A percentile compares a stretch with the other conserved stretches of the same genome.
phyloP scores from a whole-genome alignment of 2,329 filamentous ascomycete genomes.

The Penicillium sp. region DNA sequence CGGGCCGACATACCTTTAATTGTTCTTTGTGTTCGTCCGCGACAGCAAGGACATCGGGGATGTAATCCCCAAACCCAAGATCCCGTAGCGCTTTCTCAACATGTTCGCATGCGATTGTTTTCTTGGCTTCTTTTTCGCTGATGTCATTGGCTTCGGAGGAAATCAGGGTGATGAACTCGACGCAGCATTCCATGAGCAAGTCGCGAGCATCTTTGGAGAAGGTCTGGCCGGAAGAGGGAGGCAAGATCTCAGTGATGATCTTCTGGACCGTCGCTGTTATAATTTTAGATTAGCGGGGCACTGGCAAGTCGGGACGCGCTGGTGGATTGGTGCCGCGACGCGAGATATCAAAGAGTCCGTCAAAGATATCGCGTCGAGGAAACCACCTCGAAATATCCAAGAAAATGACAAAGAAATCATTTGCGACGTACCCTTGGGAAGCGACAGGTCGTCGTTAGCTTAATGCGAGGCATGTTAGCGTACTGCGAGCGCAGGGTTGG shows the following conservation, averaged over 20 bases:
- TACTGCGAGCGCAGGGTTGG: conserved; percentile 10
- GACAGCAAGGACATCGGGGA: conserved; percentile 81
- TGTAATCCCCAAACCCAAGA: conserved; percentile 89
- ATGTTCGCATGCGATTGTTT: conserved; percentile 97
- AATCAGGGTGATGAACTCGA: conserved; percentile 97
- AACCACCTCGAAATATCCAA: neutral
- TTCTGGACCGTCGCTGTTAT: conserved; percentile 66
- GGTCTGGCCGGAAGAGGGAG: conserved; percentile 71
- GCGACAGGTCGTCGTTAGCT: conserved; percentile 61
- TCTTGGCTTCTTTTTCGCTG: conserved; percentile 97
- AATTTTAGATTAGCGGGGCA: conserved; percentile 8
- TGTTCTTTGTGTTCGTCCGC: conserved; percentile 90
- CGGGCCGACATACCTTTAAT: conserved; percentile 69
- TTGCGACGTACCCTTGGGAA: conserved; percentile 54
- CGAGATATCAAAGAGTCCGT: neutral
- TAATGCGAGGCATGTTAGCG: conserved; percentile 21
- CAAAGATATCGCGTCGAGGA: neutral
- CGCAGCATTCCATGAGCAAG: conserved; percentile 95
- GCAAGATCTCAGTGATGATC: conserved; percentile 92
- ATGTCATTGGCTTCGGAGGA: conserved; percentile 99
- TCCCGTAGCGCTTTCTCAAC: conserved; percentile 93
- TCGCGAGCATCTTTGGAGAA: conserved; percentile 96
- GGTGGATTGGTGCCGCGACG: neutral
- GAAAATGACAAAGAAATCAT: neutral
- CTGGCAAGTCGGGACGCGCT: neutral